phyloP scores from a whole-genome alignment of 345 rosid genomes.

The Hibiscus mutabilis region DNA sequence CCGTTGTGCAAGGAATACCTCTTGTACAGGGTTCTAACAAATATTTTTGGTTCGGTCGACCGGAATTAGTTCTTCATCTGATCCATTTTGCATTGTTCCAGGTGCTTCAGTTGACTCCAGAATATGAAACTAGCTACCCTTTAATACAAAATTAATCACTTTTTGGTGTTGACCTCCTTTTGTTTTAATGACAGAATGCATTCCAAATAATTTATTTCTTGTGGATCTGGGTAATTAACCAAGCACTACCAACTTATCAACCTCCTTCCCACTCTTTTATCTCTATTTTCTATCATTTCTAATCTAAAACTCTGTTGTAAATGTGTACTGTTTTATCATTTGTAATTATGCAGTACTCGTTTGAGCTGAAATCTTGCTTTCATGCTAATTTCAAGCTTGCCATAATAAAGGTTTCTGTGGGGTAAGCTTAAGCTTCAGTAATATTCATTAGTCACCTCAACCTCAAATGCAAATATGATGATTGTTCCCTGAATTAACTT shows the following conservation, averaged over 20 bases:
- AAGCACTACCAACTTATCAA: not conserved
- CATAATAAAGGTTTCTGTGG: constrained; percentile 48
- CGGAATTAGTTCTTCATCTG: constrained; percentile 57
- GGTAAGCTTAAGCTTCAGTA: constrained; percentile 40
- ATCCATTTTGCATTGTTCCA: constrained; percentile 57
- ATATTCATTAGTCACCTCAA: not conserved
- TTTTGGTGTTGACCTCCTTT: not conserved
- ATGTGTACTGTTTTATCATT: not conserved
- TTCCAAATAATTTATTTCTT: not conserved
- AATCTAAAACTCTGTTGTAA: not conserved
- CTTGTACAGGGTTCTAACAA: constrained; percentile 87
- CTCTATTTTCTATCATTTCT: not conserved
- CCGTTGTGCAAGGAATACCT: constrained; percentile 94
- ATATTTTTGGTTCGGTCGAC: constrained; percentile 83
- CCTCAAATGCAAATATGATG: not conserved
- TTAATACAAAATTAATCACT: not conserved
- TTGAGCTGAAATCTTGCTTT: constrained; percentile 67
- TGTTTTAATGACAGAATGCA: not conserved
- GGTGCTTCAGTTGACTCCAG: constrained; percentile 32
- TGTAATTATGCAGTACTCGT: constrained; percentile 51
- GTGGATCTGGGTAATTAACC: not conserved
- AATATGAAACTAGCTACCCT: not conserved
- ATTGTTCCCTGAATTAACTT: not conserved
- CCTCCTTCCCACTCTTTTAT: not conserved
- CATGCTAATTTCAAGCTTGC: constrained; percentile 54